Base-by-base conservation (phyloP, 306 rosid genomes). In the Begonia fuchsioides region DNA sequence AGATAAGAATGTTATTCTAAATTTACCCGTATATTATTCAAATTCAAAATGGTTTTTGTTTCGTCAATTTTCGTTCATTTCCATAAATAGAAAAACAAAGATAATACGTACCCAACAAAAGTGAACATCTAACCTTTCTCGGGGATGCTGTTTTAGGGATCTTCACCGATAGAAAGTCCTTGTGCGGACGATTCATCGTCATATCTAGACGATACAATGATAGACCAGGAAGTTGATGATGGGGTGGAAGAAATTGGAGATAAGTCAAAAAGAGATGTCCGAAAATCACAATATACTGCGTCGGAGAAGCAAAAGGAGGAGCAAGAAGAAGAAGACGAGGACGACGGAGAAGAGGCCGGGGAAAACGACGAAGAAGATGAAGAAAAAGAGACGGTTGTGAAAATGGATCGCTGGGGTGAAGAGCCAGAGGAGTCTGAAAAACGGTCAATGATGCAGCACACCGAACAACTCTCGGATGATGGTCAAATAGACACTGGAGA, bases 181-280 rank as follows among this genome's bases (percentile, higher is more conserved):
- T 73, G 76, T 20, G 82, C 82, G n/a, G 87, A 65, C 56, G 94
- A 79, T 65, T 83, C 88, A 32, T 79, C 93, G 55, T 84, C 92
- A 43, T 67, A 84, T 60, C 65, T 58, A 50, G 87, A 76, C 56
- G 84, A 80, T 48, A n/a, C n/a, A n/a, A 76, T 86, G 0, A 47
- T 57, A 55, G 82, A 75, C 32, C 72, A 76, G 40, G 81, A 71
- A 47, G 15, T 47, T 4, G 76, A 74, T 57, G 75, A 57, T 26
- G 80, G 60, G 17, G 78, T 51, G 40, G 76, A 68, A 58, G 78
- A 76, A 54, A 76, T 54, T 41, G 83, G 60, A 54, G 90, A 72
- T 48, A 79, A 58, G 18, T 56, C 17, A 17, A 69, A 74, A 65
- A 63, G 56, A 66, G 88, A 69, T 57, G 66, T 32, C 71, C 49